Percentiles rank a stretch among this genome's conserved stretches.
These are phyloP conservation scores for Microthlaspi erraticum DNA, from an alignment of 345 rosid species.

Conservation along the genomic window DNA sequence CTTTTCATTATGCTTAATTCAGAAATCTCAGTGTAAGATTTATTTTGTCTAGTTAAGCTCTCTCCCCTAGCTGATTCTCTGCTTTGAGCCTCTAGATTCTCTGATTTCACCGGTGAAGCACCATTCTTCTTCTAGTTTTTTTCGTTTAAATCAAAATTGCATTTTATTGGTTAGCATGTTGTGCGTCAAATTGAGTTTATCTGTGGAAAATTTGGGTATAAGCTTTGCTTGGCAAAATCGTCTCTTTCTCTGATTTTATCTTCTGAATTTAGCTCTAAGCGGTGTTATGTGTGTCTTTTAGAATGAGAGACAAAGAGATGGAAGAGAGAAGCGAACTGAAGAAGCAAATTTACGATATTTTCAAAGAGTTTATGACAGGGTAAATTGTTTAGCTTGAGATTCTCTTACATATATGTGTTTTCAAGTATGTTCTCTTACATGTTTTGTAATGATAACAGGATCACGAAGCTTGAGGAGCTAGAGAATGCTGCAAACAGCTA, in stretches of 20 bases:
- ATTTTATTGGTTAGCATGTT: no score
- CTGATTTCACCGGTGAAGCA: no score
- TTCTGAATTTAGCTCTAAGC: conserved; percentile 8
- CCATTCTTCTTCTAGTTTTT: no score
- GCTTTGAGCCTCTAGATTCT: no score
- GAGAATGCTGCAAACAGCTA: conserved; percentile 50
- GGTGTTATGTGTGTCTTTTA: conserved; percentile 11
- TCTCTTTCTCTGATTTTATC: conserved; percentile 5
- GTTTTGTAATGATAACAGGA: conserved; percentile 43
- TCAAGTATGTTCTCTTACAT: not conserved
- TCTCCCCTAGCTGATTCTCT: no score
- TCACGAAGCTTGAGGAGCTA: conserved; percentile 66
- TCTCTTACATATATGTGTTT: conserved; percentile 2
- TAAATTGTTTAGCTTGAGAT: conserved; percentile 33
- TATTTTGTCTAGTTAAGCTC: no score
- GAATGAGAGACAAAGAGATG: conserved; percentile 40
- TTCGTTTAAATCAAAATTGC: no score
- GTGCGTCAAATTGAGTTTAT: no score
- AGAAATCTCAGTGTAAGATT: no score
- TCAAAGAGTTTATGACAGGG: conserved; percentile 60
- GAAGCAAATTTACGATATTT: conserved; percentile 43
- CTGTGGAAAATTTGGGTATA: not conserved
- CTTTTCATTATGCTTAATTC: no score
- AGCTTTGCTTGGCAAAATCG: not conserved
- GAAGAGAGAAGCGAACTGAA: conserved; percentile 43